These are phyloP conservation scores for Phytopythium helicoides DNA, from an alignment of 352 stramenopile genomes.

Conservation along the genomic window DNA sequence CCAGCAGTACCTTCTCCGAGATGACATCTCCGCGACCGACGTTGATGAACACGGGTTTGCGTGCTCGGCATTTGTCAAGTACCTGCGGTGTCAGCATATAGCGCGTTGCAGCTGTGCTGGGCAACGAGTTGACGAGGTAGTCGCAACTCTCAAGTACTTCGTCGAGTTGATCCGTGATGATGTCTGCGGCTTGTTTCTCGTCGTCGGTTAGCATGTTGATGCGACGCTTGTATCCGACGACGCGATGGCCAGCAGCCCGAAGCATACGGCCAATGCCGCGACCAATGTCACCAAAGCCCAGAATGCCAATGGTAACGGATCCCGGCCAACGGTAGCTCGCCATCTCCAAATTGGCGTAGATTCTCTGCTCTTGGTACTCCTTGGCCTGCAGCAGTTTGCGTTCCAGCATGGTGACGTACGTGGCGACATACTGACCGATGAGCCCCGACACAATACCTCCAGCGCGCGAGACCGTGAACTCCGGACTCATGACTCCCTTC, in stretches of 20 bases:
- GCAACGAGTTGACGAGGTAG: constrained; percentile 80
- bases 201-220: constrained; percentile 8
- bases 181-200: constrained; percentile 12
- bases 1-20: constrained; percentile 48
- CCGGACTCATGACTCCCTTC: constrained; percentile 1
- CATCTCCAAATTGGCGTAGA: constrained; percentile 25
- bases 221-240: constrained; percentile 52
- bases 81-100: constrained; percentile 54
- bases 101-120: constrained; percentile 66
- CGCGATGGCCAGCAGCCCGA: constrained; percentile 36
- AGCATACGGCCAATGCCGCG: constrained; percentile 42
- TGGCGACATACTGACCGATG: constrained; percentile 42
- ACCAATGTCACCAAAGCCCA: constrained; percentile 50
- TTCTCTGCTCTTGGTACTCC: constrained; percentile 20
- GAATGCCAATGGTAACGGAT: constrained; percentile 39
- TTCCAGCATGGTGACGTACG: constrained; percentile 34
- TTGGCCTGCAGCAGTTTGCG: constrained; percentile 27
- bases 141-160: constrained; percentile 52
- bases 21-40: constrained; percentile 86
- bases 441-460: constrained; percentile 34
- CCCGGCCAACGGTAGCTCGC: constrained; percentile 21
- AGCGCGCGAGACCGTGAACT: constrained; percentile 30
- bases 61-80: constrained; percentile 37
- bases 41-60: constrained; percentile 84
- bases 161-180: constrained; percentile 38